Evolutionary conservation across 345 rosid genomes (phyloP), one percentile per base, ranked within the genome.

Genomic region (Boechera retrofracta): DNA sequence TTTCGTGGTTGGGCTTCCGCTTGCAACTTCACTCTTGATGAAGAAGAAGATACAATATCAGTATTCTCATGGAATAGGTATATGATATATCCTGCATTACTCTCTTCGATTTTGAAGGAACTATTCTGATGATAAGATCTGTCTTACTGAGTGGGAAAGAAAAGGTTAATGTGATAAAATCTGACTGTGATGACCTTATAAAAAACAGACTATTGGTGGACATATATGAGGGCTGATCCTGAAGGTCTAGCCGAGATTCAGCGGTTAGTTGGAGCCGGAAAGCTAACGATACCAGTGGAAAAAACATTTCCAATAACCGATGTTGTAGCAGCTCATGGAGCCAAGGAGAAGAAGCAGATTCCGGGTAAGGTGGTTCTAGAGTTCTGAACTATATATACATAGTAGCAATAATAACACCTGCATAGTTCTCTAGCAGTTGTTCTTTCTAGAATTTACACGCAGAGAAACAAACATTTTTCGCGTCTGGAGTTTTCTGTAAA

Each of bases 51-150:
- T 88, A 68, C 91, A 85, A 53, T 90, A 88, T 67, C 86, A 89
- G 59, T 94, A 77, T 75, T 88, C 97, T 68, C 92, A 86, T 75
- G 95, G 97, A 71, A 88, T 94, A 89, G 97, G 98, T 92, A 86
- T 71, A 60, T 9, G 52, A 55, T 52, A 8, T n/a, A 41, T 61
- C 28, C 52, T 76, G 45, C 49, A 56, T 39, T 35, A 67, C 72
- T 65, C 28, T 62, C 21, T 69, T 35, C 0, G 3, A 0, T n/a
- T 26, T 49, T 39, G 10, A 16, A 13, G 13, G 31, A 77, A 56
- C 36, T 10, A 38, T 32, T 59, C 4, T 63, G n/a, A 42, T 55
- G 6, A 47, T 9, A 68, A 31, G 18, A 60, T 11, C 24, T 32
- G 55, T 49, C 47, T 58, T 33, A 5, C 1, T 33, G 18, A 9